A percentile compares a stretch with the other conserved stretches of the same genome.
Evolutionary conservation across 2,329 filamentous ascomycete species (phyloP).

Genomic region (Talaromyces sp.): DNA sequence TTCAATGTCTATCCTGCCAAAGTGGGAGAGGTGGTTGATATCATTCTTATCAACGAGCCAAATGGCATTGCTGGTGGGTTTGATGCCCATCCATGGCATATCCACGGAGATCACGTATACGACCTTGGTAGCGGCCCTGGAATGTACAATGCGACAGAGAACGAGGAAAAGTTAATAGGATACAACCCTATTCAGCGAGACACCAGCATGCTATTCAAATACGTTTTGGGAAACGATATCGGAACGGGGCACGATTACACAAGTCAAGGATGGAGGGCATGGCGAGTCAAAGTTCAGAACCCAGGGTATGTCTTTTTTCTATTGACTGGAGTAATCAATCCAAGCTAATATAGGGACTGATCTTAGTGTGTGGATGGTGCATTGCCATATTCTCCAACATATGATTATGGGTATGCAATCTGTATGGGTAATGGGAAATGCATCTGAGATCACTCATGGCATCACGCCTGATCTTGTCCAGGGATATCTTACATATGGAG

Average conservation of each 20-base stretch:
- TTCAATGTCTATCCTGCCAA: constrained; percentile 38
- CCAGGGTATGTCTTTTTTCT: constrained; percentile 31
- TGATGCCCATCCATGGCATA: constrained; percentile 45
- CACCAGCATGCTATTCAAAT: constrained; percentile 55
- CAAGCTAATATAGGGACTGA: neutral
- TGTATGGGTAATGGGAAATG: constrained; percentile 45
- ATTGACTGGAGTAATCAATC: too few species aligned
- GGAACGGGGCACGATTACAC: constrained; percentile 36
- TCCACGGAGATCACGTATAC: constrained; percentile 43
- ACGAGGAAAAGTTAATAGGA: constrained; percentile 36
- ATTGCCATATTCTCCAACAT: constrained; percentile 48
- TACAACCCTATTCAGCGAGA: constrained; percentile 41
- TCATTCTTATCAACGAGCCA: constrained; percentile 38
- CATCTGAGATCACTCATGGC: constrained; percentile 30
- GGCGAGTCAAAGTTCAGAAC: constrained; percentile 52
- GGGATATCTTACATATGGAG: constrained; percentile 44
- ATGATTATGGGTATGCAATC: constrained; percentile 48
- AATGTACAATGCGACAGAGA: constrained; percentile 38
- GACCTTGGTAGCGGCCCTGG: constrained; percentile 46
- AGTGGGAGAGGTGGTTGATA: constrained; percentile 44
- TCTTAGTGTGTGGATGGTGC: constrained; percentile 43
- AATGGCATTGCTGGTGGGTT: constrained; percentile 20
- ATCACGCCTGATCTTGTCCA: constrained; percentile 26
- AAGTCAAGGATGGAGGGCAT: constrained; percentile 53
- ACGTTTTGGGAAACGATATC: constrained; percentile 39